These are phyloP conservation scores for Tolypocladium inflatum DNA, from an alignment of 2,329 filamentous ascomycete species.

Conservation along the genomic window DNA sequence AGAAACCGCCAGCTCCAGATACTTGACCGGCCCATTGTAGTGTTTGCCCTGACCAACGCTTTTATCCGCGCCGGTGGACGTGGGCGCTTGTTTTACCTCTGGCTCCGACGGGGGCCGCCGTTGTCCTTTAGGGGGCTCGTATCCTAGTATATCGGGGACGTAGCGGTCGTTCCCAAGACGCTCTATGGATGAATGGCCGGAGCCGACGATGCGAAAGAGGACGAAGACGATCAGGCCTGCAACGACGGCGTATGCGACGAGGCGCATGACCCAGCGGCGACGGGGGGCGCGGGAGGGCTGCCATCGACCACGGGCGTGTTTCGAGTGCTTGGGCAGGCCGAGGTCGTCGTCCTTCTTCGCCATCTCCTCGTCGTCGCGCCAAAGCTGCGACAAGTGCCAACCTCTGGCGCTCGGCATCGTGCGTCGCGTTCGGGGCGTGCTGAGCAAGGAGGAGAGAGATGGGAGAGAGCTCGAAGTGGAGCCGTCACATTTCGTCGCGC, in stretches of 20 bases:
- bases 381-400: conserved; percentile 17
- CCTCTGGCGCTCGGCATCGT: conserved; percentile 3
- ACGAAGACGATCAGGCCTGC: conserved; percentile 45
- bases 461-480: not conserved
- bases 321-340: conserved; percentile 10
- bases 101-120: not conserved
- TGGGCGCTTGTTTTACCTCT: not conserved
- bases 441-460: not conserved
- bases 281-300: conserved; percentile 31
- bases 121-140: not conserved
- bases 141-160: not conserved
- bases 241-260: conserved; percentile 35
- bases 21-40: conserved; percentile 63
- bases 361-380: conserved; percentile 44
- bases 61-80: conserved; percentile 8
- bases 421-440: not conserved
- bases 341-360: conserved; percentile 53
- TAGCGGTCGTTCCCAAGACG: not conserved
- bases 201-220: conserved; percentile 10
- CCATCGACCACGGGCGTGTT: conserved; percentile 23
- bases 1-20: conserved; percentile 53
- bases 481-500: not conserved
- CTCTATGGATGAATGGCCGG: conserved; percentile 12
- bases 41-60: conserved; percentile 14
- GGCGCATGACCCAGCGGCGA: conserved; percentile 45